phyloP scores from a whole-genome alignment of 169 alveolate genomes.

The Eimeria falciformis region DNA sequence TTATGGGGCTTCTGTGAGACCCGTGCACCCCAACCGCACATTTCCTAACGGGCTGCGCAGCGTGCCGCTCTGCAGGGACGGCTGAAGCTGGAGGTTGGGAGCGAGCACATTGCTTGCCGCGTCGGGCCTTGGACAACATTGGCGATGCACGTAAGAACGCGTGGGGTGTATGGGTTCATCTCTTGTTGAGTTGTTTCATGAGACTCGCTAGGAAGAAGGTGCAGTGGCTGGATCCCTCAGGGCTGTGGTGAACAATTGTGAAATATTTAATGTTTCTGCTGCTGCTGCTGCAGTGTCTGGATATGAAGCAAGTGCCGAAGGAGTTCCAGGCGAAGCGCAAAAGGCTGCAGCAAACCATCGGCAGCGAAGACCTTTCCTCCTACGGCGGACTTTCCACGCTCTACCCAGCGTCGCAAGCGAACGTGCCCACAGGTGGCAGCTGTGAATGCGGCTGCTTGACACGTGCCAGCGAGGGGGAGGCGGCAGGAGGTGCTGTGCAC shows the following conservation, averaged over 20 bases:
- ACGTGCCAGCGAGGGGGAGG: not conserved
- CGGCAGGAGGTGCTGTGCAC: not conserved
- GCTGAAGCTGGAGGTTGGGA: conserved; percentile 58
- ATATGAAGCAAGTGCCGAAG: not conserved
- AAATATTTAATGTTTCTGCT: too few relatives aligned
- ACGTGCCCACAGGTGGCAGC: conserved; percentile 1
- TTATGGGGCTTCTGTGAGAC: not conserved
- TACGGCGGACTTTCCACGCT: not conserved
- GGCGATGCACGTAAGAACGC: conserved; percentile 34
- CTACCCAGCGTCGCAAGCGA: not conserved
- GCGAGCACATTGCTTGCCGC: conserved; percentile 46
- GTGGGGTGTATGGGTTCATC: too few relatives aligned
- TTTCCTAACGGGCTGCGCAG: not conserved
- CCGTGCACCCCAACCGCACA: not conserved
- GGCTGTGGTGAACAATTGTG: not conserved
- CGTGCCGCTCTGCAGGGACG: conserved; percentile 39
- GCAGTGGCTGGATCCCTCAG: not conserved
- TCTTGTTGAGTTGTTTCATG: not conserved
- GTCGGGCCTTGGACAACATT: conserved; percentile 66
- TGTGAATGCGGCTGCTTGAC: not conserved
- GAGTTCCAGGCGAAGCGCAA: not conserved
- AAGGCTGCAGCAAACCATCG: not conserved
- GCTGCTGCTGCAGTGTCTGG: too few relatives aligned
- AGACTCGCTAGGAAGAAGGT: not conserved
- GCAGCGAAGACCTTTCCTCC: not conserved